phyloP scores from a whole-genome alignment of 768 basidiomycete species.

The Leccinum barrowsii region DNA sequence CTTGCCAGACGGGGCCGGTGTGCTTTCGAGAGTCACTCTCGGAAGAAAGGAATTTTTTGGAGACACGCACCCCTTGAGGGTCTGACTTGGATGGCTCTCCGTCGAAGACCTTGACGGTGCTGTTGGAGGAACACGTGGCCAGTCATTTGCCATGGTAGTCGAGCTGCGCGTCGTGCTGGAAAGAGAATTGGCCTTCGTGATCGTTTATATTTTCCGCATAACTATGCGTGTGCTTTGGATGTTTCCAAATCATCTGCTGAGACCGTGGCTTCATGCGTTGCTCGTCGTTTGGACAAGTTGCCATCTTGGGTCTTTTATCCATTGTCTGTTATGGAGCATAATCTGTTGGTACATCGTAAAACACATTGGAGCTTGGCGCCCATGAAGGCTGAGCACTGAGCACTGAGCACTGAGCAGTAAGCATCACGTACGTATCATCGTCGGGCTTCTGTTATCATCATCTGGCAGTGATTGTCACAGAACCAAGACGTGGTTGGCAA shows the following conservation, averaged over 20 bases:
- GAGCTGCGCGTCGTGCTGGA: slow-evolving; percentile 93
- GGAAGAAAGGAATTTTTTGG: background rate
- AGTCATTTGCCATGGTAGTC: slow-evolving; percentile 98
- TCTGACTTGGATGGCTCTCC: slow-evolving; percentile 76
- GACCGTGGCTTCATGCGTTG: too few relatives aligned
- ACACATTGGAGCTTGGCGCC: too few relatives aligned
- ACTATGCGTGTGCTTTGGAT: too few relatives aligned
- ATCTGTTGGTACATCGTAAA: too few relatives aligned
- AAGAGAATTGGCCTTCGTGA: background rate
- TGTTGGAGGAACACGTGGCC: slow-evolving; percentile 94
- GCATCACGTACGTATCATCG: too few relatives aligned
- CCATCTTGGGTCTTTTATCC: too few relatives aligned
- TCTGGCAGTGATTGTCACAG: background rate
- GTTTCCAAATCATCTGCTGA: too few relatives aligned
- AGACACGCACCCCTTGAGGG: slow-evolving; percentile 72
- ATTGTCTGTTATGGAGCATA: too few relatives aligned
- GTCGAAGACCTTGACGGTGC: slow-evolving; percentile 89
- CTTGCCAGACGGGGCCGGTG: slow-evolving; percentile 96
- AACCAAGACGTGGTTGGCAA: too few relatives aligned
- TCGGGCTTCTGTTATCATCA: background rate
- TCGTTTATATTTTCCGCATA: slow-evolving; percentile 37
- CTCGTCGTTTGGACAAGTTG: too few relatives aligned
- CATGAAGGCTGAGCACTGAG: too few relatives aligned
- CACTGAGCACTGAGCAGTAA: too few relatives aligned
- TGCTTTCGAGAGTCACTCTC: slow-evolving; percentile 50